phyloP scores from a whole-genome alignment of 2,329 filamentous ascomycete species.

The Magnaporthales sp. region DNA sequence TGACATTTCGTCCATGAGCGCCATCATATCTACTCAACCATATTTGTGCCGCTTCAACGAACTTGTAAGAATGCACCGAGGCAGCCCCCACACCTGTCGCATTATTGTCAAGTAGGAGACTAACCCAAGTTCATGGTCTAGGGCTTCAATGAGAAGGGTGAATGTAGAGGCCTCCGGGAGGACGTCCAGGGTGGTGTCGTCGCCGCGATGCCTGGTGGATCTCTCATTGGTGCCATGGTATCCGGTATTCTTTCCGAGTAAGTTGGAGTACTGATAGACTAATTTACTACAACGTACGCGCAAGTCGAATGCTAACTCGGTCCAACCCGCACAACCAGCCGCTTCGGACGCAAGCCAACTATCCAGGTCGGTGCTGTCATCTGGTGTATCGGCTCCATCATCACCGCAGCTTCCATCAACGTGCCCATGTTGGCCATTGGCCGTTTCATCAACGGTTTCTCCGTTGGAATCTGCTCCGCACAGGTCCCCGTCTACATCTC shows the following conservation, averaged over 20 bases:
- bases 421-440: conserved; percentile 55
- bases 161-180: conserved; percentile 41
- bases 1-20: conserved; percentile 36
- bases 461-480: conserved; percentile 64
- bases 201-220: conserved; percentile 63
- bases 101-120: no score
- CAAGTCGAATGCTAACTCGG: neutral
- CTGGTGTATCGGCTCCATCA: conserved; percentile 40
- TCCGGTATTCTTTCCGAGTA: conserved; percentile 50
- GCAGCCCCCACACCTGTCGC: no score
- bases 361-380: conserved; percentile 41
- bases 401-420: conserved; percentile 35
- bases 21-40: conserved; percentile 30
- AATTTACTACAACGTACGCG: neutral
- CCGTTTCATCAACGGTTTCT: conserved; percentile 62
- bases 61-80: conserved; percentile 7
- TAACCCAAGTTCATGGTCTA: conserved; percentile 1
- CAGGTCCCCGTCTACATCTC: conserved; percentile 65
- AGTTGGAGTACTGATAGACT: neutral
- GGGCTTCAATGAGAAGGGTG: conserved; percentile 23
- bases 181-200: conserved; percentile 54
- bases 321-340: conserved; percentile 28
- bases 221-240: conserved; percentile 53
- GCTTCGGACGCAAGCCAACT: conserved; percentile 35
- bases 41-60: conserved; percentile 35